Evolutionary conservation across 257 asterid genomes (phyloP), one percentile per base, ranked within the genome.

Genomic region (Nicotiana sylvestris): DNA sequence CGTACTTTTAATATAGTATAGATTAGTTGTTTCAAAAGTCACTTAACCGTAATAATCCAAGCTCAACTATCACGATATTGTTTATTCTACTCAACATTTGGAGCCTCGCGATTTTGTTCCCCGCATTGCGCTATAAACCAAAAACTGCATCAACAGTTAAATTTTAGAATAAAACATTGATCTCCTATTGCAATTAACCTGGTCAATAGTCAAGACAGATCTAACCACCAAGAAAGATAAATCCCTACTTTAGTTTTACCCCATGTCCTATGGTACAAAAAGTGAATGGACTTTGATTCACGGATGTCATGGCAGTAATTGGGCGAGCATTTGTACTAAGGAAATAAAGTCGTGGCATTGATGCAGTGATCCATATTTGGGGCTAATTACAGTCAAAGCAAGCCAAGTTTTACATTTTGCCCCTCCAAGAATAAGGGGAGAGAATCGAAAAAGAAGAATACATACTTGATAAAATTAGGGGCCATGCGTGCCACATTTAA

Each of bases 231-330:
- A 74, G 43, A 27, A 74, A 15, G 60, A 72, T 43, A 5, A 46
- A 43, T 11, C 51, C 29, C 51, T 2, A 74, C 64, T 74, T 74
- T 51, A 27, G 25, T 27, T 74, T 74, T 27, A 74, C 27, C 80
- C 80, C 53, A 17, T 56, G 21, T 17, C 62, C 8, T 56, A 2
- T 56, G 25, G 17, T 56, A 56, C 61, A 74, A 74, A 51, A 27
- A 33, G 32, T 27, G 6, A 51, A 27, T 72, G 11, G 60, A 25
- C 8, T 43, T 70, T 70, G 60, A 43, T 49, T 74, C 79, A 74
- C 80, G 62, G 64, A 74, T 74, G 46, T 74, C 64, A 74, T 74
- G 80, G 80, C 80, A 74, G 80, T 49, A 51, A 74, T 74, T 74
- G 80, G 16, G 80, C 51, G 43, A 25, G n/a, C 15, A 43, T 5